Evolutionary conservation across 257 asterid species (phyloP).

Genomic region (Solanum appendiculatum): DNA sequence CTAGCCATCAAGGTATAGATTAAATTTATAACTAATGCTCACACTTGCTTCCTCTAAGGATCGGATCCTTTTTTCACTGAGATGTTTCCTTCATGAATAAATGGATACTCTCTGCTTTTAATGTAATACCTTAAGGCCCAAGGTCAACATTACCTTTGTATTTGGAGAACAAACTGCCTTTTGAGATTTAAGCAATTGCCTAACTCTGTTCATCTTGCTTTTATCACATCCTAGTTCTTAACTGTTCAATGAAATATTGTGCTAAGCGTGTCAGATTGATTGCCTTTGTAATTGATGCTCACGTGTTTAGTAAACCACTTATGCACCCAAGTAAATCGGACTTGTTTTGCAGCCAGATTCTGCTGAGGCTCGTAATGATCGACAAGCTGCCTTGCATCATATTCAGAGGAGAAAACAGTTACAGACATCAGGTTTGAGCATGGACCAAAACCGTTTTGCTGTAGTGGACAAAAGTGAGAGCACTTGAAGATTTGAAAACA

Average conservation of each 20-base stretch:
- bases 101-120: neutral
- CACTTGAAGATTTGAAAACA: neutral
- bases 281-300: neutral
- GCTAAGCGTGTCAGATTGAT: neutral
- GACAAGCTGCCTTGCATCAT: conserved; percentile 46
- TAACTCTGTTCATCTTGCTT: neutral
- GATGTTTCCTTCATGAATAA: neutral
- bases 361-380: conserved; percentile 52
- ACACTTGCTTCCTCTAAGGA: neutral
- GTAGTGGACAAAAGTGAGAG: neutral
- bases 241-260: neutral
- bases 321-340: neutral
- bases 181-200: neutral
- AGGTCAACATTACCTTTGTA: neutral
- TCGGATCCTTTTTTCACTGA: neutral
- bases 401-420: conserved; percentile 70
- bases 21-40: neutral
- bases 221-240: neutral
- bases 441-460: conserved; percentile 9
- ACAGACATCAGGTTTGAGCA: conserved; percentile 53
- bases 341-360: conserved; percentile 51
- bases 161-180: neutral
- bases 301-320: neutral
- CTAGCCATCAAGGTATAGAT: conserved; percentile 57
- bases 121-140: neutral